A percentile compares a stretch with the other conserved stretches of the same genome.
Evolutionary conservation across 176 grass and related monocot genomes (phyloP).

Genomic region (Bonia amplexicaulis): DNA sequence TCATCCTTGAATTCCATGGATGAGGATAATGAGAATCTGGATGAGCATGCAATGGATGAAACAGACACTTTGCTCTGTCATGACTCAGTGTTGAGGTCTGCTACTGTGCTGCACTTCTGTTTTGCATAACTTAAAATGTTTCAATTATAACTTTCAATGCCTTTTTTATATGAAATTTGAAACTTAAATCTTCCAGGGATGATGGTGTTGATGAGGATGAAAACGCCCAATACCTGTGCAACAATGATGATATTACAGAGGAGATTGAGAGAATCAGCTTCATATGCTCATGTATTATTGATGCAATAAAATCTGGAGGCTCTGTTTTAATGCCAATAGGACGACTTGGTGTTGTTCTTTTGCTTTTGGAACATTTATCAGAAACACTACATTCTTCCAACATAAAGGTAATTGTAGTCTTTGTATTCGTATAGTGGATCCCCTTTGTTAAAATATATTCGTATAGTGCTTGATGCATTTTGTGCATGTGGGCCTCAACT

Average conservation of each 20-base stretch:
- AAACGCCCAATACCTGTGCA: slow-evolving; percentile 25
- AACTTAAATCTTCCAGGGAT: slow-evolving; percentile 21
- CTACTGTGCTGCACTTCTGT: neutral
- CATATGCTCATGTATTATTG: slow-evolving; percentile 71
- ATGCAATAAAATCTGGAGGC: slow-evolving; percentile 72
- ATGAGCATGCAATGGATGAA: slow-evolving; percentile 24
- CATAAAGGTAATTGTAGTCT: slow-evolving; percentile 48
- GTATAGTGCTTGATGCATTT: neutral
- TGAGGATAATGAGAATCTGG: slow-evolving; percentile 34
- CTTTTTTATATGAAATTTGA: slow-evolving; percentile 1
- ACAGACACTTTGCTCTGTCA: slow-evolving; percentile 10
- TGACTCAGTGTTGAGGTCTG: slow-evolving; percentile 34
- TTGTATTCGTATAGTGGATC: neutral
- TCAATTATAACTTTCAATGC: neutral
- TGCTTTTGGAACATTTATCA: slow-evolving; percentile 71
- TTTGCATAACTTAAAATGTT: neutral
- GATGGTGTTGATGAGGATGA: slow-evolving; percentile 37
- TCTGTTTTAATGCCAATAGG: slow-evolving; percentile 72
- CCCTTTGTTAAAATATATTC: neutral
- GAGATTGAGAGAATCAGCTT: slow-evolving; percentile 76
- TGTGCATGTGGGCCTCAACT: neutral
- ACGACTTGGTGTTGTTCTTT: slow-evolving; percentile 51
- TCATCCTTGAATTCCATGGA: slow-evolving; percentile 56
- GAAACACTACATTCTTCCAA: slow-evolving; percentile 41
- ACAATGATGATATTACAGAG: slow-evolving; percentile 66